Conservation (phyloP, 176 grass and related monocot genomes). For the Triticum timopheevii region DNA sequence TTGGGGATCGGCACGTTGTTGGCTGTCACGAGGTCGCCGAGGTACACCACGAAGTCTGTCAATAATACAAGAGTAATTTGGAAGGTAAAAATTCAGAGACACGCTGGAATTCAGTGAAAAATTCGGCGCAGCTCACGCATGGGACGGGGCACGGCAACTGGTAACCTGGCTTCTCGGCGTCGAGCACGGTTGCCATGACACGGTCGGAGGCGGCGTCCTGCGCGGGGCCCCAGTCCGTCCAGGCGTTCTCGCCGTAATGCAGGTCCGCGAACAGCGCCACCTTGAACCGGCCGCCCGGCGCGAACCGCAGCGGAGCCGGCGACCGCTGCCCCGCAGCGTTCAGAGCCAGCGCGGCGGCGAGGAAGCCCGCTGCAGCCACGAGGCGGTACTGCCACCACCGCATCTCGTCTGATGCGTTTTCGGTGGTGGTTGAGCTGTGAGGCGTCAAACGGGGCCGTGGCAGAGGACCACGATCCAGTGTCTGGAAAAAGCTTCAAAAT, state of each 20-base stretch:
- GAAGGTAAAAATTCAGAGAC: not conserved
- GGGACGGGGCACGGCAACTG: too few species aligned
- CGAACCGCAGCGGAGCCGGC: conserved; percentile 40
- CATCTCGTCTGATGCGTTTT: not conserved
- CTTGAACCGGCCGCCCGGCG: conserved; percentile 31
- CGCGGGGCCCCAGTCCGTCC: conserved; percentile 77
- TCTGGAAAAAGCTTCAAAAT: not conserved
- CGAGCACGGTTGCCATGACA: conserved; percentile 78
- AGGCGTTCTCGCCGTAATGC: conserved; percentile 92
- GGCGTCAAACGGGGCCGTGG: not conserved
- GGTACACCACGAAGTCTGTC: conserved; percentile 88
- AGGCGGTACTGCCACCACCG: conserved; percentile 19
- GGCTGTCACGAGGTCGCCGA: conserved; percentile 84
- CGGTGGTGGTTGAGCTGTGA: not conserved
- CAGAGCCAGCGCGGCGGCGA: not conserved
- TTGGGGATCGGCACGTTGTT: conserved; percentile 83
- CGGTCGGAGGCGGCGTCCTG: conserved; percentile 71
- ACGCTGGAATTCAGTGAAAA: not conserved
- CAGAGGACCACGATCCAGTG: not conserved
- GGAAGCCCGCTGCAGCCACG: not conserved
- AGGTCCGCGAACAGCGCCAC: conserved; percentile 84
- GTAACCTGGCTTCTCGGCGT: conserved; percentile 69
- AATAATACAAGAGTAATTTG: not conserved
- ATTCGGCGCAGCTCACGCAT: too few species aligned
- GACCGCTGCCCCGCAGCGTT: not conserved